Percentiles rank a stretch among this genome's conserved stretches.
Conservation (phyloP, 371 early-diverging fungal genomes). For the Mortierella sp. region DNA sequence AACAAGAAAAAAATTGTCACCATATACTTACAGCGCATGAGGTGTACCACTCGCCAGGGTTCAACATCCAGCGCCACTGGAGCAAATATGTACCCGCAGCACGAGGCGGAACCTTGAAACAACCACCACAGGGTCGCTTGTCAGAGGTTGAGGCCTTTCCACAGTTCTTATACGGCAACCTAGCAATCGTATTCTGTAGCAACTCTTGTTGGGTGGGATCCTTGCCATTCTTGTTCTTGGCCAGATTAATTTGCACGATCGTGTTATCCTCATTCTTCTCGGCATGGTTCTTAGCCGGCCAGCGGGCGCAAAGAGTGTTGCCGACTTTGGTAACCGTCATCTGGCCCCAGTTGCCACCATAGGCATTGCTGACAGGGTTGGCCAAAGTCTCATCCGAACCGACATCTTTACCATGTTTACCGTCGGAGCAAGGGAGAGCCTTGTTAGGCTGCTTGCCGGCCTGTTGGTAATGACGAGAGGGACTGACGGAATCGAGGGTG, state of each 20-base stretch:
- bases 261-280: slow-evolving; percentile 39
- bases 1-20: no score
- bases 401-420: background rate
- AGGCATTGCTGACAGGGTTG: slow-evolving; percentile 16
- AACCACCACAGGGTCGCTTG: slow-evolving; percentile 31
- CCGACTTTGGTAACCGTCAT: slow-evolving; percentile 32
- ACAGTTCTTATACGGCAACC: slow-evolving; percentile 43
- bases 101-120: slow-evolving; percentile 32
- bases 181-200: slow-evolving; percentile 1
- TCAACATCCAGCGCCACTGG: slow-evolving; percentile 38
- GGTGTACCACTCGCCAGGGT: slow-evolving; percentile 49
- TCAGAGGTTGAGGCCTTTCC: slow-evolving; percentile 6
- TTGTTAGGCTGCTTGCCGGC: slow-evolving; percentile 10
- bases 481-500: slow-evolving; percentile 9
- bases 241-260: slow-evolving; percentile 31
- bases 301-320: slow-evolving; percentile 30
- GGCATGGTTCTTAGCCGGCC: slow-evolving; percentile 55
- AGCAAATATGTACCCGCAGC: slow-evolving; percentile 15
- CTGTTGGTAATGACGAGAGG: slow-evolving; percentile 30
- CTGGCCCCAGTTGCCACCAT: slow-evolving; percentile 35
- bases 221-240: slow-evolving; percentile 13
- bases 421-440: slow-evolving; percentile 11
- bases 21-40: slow-evolving; percentile 49
- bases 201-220: slow-evolving; percentile 25
- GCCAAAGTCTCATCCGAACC: slow-evolving; percentile 33